Base-by-base conservation (phyloP, 306 rosid genomes). In the Medicago arabica region DNA sequence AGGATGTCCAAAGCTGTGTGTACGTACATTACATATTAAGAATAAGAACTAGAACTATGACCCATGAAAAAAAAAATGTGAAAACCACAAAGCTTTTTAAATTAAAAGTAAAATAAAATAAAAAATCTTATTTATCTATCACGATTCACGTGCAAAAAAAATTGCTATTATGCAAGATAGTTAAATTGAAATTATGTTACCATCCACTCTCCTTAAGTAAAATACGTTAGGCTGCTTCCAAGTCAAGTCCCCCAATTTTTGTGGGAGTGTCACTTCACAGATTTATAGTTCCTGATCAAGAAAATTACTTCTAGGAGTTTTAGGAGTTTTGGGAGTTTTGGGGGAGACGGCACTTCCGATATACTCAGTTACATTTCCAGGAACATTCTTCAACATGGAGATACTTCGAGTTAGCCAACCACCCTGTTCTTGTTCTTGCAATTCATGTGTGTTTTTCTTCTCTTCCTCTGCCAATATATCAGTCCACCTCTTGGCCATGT, bases 391-490 rank as follows among this genome's bases (percentile, higher is more conserved):
- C 90, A 96, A 79, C 99, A 90, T 86, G 65, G 98, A 90, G 53
- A 91, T 83, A 87, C 97, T 90, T 76, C 99, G 84, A 0, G 86
- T 92, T 80, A 96, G 75, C 99, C 98, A 96, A 44, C 90, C 98
- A 9, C 72, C 54, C 60, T 86, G 78, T 61, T 67, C 77, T 68
- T 81, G 84, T 70, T 88, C 97, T 78, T 84, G 82, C 15, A 77
- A 55, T 78, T 86, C 90, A 50, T 67, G 82, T 62, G 46, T 85
- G 76, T 85, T 84, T 77, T 82, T 90, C 67, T 83, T 90, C 70
- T 96, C 99, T 79, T 88, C 97, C 84, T 95, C 96, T 23, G 79
- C 75, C 69, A 96, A 84, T 44, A 90, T 80, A 53, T 96, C 97
- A 4, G 89, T 38, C 97, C 90, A 90, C 81, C 99, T 89, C 87